These are phyloP conservation scores for Chalaropsis ovoidea DNA, from an alignment of 2,329 filamentous ascomycete genomes.

Conservation along the genomic window DNA sequence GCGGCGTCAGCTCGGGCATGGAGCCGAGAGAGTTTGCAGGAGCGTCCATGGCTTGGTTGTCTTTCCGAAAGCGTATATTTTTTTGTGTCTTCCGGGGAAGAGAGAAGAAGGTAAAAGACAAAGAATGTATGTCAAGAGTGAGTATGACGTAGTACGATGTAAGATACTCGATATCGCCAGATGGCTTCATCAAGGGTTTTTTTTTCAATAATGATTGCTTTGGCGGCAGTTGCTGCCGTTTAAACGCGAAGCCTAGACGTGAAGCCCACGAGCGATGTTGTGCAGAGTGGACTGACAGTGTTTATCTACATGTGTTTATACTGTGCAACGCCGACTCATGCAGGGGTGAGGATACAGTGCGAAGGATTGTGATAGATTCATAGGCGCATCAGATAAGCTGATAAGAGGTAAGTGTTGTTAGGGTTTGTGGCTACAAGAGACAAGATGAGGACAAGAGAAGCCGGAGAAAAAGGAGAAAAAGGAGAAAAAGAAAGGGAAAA, in stretches of 20 bases:
- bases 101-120: background rate
- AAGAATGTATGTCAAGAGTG: background rate
- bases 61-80: background rate
- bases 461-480: background rate
- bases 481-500: background rate
- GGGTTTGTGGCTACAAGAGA: background rate
- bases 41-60: conserved; percentile 17
- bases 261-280: background rate
- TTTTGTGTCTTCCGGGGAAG: background rate
- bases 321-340: no score
- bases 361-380: no score
- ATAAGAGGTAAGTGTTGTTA: background rate
- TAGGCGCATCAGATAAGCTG: background rate
- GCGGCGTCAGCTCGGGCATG: conserved; percentile 55
- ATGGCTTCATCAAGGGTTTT: no score
- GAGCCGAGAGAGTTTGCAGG: conserved; percentile 27
- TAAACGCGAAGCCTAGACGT: background rate
- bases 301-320: background rate
- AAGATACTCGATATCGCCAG: no score
- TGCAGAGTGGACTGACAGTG: background rate
- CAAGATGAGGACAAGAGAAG: background rate
- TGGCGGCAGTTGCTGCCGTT: background rate
- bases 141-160: background rate
- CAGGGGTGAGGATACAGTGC: no score
- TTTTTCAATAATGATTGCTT: no score